Conservation (phyloP, 2,329 filamentous ascomycete genomes). For the Verticillium isaacii region DNA sequence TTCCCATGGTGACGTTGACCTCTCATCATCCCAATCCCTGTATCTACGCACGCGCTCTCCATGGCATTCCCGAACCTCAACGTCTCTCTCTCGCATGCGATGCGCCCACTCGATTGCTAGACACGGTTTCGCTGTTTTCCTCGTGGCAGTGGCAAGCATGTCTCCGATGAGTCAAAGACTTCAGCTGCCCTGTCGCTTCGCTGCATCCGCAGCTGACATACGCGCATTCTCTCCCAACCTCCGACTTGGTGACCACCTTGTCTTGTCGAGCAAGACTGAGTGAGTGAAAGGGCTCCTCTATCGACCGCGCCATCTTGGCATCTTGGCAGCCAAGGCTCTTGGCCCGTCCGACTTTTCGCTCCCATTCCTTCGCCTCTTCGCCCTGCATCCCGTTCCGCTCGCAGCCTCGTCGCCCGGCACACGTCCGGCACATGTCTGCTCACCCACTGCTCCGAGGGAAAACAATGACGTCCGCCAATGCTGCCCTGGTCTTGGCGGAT, state of each 20-base stretch:
- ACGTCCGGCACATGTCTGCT: neutral
- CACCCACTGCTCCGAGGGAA: neutral
- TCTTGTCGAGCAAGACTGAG: no score
- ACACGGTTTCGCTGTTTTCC: neutral
- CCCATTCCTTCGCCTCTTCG: neutral
- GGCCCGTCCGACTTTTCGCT: neutral
- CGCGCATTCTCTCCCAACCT: no score
- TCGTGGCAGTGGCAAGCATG: neutral
- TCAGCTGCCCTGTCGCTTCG: neutral
- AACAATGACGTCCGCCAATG: neutral
- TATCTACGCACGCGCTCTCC: no score
- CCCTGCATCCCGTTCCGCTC: neutral
- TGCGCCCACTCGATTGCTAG: neutral
- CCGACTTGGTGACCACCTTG: no score
- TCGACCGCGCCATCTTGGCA: neutral
- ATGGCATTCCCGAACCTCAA: neutral
- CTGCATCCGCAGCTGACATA: neutral
- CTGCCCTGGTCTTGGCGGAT: neutral
- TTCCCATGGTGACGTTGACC: neutral
- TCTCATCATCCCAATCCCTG: neutral
- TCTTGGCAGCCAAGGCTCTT: neutral
- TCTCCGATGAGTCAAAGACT: neutral
- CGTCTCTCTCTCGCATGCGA: neutral
- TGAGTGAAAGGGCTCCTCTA: no score
- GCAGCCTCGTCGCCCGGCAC: neutral